Percentiles rank a stretch among this genome's conserved stretches.
These are phyloP conservation scores for Nemania bipapillata DNA, from an alignment of 2,329 filamentous ascomycete genomes.

Conservation along the genomic window DNA sequence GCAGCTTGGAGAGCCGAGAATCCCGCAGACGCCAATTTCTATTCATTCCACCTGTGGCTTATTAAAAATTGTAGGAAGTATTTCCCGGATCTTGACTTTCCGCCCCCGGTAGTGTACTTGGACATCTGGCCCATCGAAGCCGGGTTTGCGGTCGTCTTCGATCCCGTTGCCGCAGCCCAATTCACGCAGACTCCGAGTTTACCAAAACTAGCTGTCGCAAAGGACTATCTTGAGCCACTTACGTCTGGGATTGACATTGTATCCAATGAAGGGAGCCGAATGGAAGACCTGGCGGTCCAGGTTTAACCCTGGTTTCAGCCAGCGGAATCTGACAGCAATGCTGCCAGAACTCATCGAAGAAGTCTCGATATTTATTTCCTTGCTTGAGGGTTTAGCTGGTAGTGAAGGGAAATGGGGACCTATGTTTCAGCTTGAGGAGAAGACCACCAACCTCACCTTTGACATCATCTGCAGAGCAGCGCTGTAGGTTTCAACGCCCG, in stretches of 20 bases:
- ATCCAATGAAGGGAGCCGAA: constrained; percentile 49
- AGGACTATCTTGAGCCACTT: constrained; percentile 46
- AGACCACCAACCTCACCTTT: constrained; percentile 54
- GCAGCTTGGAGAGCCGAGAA: constrained; percentile 42
- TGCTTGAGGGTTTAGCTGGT: constrained; percentile 47
- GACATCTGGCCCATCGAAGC: constrained; percentile 47
- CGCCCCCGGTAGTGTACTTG: constrained; percentile 47
- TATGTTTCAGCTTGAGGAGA: constrained; percentile 52
- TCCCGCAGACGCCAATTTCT: constrained; percentile 46
- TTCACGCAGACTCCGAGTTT: constrained; percentile 43
- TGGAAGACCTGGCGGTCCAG: constrained; percentile 51
- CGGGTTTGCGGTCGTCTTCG: constrained; percentile 40
- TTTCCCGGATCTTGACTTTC: constrained; percentile 42
- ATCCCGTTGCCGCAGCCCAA: constrained; percentile 42
- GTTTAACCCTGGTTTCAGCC: constrained; percentile 55
- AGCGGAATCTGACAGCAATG: constrained; percentile 51
- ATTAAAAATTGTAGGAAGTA: constrained; percentile 43
- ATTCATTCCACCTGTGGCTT: constrained; percentile 45
- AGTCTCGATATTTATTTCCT: constrained; percentile 51
- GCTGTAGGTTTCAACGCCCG: constrained; percentile 44
- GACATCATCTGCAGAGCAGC: constrained; percentile 56
- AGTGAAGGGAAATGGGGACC: constrained; percentile 47
- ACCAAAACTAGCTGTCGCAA: constrained; percentile 35
- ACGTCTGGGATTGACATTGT: constrained; percentile 51
- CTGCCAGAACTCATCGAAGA: constrained; percentile 55